Conservation (phyloP, 768 basidiomycete genomes). For the Kwoniella europaea region DNA sequence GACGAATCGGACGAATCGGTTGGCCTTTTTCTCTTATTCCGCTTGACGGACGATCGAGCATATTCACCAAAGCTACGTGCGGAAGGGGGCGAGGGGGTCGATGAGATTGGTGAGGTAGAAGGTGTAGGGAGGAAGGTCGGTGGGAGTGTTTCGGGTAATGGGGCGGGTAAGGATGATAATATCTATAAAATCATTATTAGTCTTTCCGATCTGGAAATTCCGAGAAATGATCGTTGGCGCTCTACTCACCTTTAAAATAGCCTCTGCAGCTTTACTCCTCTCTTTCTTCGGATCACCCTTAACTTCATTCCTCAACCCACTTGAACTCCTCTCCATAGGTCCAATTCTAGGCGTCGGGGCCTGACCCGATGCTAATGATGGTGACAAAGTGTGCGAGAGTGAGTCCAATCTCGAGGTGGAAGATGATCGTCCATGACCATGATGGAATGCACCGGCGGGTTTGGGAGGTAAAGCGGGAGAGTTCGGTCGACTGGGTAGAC, state of each 20-base stretch:
- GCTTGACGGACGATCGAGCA: constrained; percentile 23
- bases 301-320: constrained; percentile 35
- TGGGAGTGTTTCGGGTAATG: constrained; percentile 41
- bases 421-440: constrained; percentile 21
- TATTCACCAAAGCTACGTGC: constrained; percentile 24
- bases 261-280: constrained; percentile 22
- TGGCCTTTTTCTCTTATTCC: constrained; percentile 28
- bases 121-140: constrained; percentile 50
- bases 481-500: constrained; percentile 7
- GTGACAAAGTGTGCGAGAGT: not conserved
- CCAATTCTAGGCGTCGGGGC: constrained; percentile 25
- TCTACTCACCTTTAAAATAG: constrained; percentile 38
- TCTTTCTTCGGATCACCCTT: constrained; percentile 8
- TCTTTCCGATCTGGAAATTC: too few relatives aligned
- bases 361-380: constrained; percentile 3
- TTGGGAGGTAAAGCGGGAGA: constrained; percentile 24
- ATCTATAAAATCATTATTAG: constrained; percentile 13
- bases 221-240: too few relatives aligned
- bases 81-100: constrained; percentile 5
- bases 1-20: constrained; percentile 16
- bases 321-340: constrained; percentile 29
- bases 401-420: constrained; percentile 26
- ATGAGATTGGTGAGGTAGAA: constrained; percentile 25
- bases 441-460: constrained; percentile 2
- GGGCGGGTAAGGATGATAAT: constrained; percentile 38